Conservation (phyloP, 1,139 yeast species). For the Diutina rugosa region DNA sequence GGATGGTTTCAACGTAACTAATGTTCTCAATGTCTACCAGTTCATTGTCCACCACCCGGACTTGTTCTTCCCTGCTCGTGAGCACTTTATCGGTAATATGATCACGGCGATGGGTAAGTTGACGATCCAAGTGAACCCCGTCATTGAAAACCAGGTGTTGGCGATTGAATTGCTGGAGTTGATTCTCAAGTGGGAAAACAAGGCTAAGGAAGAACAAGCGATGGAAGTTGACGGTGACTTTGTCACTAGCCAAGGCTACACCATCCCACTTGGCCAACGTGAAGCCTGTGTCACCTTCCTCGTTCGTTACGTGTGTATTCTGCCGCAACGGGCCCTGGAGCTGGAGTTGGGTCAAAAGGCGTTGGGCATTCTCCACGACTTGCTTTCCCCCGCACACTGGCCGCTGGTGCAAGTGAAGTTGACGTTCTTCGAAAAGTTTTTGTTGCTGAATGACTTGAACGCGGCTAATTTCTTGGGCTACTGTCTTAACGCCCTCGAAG, state of each 20-base stretch:
- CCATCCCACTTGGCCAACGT: constrained; percentile 66
- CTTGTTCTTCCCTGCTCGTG: constrained; percentile 74
- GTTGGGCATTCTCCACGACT: constrained; percentile 56
- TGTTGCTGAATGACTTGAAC: constrained; percentile 65
- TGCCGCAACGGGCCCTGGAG: constrained; percentile 77
- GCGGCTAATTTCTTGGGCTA: constrained; percentile 52
- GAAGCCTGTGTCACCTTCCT: constrained; percentile 90
- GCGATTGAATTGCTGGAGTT: constrained; percentile 87
- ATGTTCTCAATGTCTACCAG: constrained; percentile 80
- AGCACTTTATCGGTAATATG: constrained; percentile 77
- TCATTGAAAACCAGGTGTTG: constrained; percentile 67
- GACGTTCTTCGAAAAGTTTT: constrained; percentile 74
- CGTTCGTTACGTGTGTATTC: constrained; percentile 77
- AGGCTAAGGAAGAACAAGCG: constrained; percentile 15
- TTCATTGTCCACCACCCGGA: constrained; percentile 82
- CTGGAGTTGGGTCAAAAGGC: constrained; percentile 76
- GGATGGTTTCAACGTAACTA: constrained; percentile 73
- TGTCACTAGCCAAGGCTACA: constrained; percentile 31
- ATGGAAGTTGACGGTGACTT: constrained; percentile 8
- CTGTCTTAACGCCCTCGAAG: constrained; percentile 85
- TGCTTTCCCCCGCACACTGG: constrained; percentile 70
- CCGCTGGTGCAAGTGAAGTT: constrained; percentile 76
- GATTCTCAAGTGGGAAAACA: constrained; percentile 74
- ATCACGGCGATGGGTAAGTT: constrained; percentile 93
- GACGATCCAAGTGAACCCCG: constrained; percentile 69